Base-by-base conservation (phyloP, 208 protist species). In the Acanthamoeba healyi region DNA sequence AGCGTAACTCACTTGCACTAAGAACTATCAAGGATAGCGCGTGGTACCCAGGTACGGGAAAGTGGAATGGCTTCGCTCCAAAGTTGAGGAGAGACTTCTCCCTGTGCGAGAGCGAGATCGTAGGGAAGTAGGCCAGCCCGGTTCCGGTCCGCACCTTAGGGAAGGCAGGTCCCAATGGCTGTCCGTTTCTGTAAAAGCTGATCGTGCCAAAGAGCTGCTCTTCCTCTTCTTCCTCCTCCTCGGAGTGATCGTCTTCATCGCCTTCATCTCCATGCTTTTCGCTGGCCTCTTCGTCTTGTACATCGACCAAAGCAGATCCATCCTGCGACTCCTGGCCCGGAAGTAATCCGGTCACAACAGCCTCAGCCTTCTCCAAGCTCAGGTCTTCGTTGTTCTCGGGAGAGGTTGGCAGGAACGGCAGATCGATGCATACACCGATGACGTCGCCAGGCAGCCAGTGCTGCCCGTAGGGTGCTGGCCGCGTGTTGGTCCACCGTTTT, bases 81-180 rank as follows among this genome's bases (percentile, higher is more conserved):
- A 95, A 95, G 49, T 95, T 95, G 26, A 95, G 51, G 9, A 49
- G n/a, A 51, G 44, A 95, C 36, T 26, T 17, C 42, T 95, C 94
- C 17, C 40, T 36, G 15, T 95, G 93, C 0, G 79, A 95, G 22
- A 95, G 34, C 36, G 79, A 94, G 36, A 94, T 44, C 24, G 94
- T 56, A 26, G 94, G 94, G 36, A 94, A 95, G 94, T 94, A 95
- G 54, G 87, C 94, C 79, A 95, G 10, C 29, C 94, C 92, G 36
- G 70, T 26, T 10, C 51, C 49, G 40, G 34, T 63, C 86, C 32
- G 36, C 49, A 94, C 89, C 46, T 74, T 42, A 15, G 17, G 40
- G 36, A 94, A 94, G 32, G 92, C 92, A 5, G 86, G 54, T 46
- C 92, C 92, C 86, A 94, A 26, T 19, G 32, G 46, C 17, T 34